Percentiles rank a stretch among this genome's conserved stretches.
These are phyloP conservation scores for Botrytis elliptica DNA, from an alignment of 2,329 filamentous ascomycete genomes.

Conservation along the genomic window DNA sequence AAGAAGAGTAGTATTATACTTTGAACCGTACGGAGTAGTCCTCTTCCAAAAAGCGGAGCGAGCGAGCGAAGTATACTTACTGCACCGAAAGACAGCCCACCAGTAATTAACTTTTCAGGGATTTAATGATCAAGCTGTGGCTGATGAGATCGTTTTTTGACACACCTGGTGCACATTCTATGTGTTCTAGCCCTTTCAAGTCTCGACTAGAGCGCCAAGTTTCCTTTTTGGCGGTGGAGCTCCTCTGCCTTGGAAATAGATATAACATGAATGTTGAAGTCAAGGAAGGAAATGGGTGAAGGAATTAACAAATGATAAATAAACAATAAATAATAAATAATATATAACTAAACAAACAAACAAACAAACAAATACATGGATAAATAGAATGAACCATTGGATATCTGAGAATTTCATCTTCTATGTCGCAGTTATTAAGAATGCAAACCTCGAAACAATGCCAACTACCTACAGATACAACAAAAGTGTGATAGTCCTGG, in stretches of 20 bases:
- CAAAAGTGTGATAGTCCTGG: background rate
- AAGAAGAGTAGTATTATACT: background rate
- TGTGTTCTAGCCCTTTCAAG: background rate
- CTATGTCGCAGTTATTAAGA: background rate
- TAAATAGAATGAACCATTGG: background rate
- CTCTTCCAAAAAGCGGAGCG: background rate
- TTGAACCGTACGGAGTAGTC: too few relatives aligned
- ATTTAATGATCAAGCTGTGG: conserved; percentile 12
- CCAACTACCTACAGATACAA: background rate
- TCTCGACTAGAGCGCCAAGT: background rate
- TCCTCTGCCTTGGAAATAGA: background rate
- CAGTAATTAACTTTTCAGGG: background rate
- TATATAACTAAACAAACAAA: background rate
- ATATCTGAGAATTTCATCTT: background rate
- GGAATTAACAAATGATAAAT: too few relatives aligned
- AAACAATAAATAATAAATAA: background rate
- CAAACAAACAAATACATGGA: too few relatives aligned
- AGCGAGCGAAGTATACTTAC: background rate
- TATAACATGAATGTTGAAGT: background rate
- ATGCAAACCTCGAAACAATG: background rate
- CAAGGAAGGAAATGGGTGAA: background rate
- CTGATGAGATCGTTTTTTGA: conserved; percentile 9
- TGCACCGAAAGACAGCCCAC: background rate
- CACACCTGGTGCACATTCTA: background rate
- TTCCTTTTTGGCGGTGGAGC: background rate